Evolutionary conservation across 2,329 filamentous ascomycete genomes (phyloP).

Genomic region (Stachybotrys echinatus): DNA sequence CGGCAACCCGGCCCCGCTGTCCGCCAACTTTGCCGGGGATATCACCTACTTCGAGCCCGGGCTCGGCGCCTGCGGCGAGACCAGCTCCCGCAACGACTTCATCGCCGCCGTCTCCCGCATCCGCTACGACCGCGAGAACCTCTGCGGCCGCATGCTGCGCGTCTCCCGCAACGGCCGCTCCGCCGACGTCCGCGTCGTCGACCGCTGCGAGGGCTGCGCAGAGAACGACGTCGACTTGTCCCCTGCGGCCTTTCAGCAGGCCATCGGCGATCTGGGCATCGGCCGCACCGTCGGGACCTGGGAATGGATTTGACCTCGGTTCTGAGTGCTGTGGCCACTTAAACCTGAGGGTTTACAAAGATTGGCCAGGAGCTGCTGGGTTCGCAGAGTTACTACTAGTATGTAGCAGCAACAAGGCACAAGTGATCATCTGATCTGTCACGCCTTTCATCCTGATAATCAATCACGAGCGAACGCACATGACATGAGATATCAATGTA

Average conservation of each 20-base stretch:
- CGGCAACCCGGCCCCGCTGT: neutral
- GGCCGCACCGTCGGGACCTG: constrained; percentile 17
- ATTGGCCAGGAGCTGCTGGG: too few species aligned
- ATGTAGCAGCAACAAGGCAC: too few species aligned
- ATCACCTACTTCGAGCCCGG: constrained; percentile 55
- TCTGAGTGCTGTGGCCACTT: too few species aligned
- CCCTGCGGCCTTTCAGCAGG: constrained; percentile 36
- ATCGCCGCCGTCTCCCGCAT: constrained; percentile 63
- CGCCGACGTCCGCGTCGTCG: constrained; percentile 61
- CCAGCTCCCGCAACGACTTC: constrained; percentile 45
- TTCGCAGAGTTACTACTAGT: too few species aligned
- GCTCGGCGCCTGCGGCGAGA: constrained; percentile 65
- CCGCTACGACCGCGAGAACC: constrained; percentile 56
- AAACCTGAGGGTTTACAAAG: too few species aligned
- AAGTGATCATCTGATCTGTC: too few species aligned
- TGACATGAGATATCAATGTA: constrained; percentile 1
- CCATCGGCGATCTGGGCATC: constrained; percentile 27
- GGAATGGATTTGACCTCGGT: constrained; percentile 20
- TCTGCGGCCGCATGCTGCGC: constrained; percentile 62
- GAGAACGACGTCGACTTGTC: constrained; percentile 44
- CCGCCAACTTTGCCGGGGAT: constrained; percentile 7
- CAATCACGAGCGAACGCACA: too few species aligned
- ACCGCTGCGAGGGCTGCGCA: constrained; percentile 53
- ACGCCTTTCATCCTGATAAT: too few species aligned
- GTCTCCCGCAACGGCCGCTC: constrained; percentile 41